phyloP scores from a whole-genome alignment of 257 asterid genomes.

The Plantago elongata region DNA sequence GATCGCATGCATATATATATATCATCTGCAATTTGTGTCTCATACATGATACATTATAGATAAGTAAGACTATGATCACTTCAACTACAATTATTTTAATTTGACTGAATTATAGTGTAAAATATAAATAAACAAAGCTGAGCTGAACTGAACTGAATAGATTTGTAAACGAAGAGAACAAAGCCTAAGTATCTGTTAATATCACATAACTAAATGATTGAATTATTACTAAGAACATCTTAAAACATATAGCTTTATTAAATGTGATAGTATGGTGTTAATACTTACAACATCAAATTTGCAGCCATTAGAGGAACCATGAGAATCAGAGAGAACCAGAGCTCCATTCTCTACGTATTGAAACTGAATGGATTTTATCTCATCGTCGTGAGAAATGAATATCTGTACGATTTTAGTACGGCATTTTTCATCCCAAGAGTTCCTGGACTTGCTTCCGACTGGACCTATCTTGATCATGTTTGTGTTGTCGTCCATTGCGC shows the following conservation, averaged over 20 bases:
- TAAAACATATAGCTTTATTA: no score
- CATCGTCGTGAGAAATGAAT: conserved; percentile 34
- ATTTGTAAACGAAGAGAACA: no score
- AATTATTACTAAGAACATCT: neutral
- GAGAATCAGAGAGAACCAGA: conserved; percentile 23
- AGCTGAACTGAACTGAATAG: no score
- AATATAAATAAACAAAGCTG: no score
- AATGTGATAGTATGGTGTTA: neutral
- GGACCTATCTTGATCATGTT: conserved; percentile 30
- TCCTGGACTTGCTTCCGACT: conserved; percentile 27
- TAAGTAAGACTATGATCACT: no score
- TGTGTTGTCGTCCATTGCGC: conserved; percentile 24
- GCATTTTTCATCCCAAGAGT: conserved; percentile 38
- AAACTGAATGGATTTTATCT: conserved; percentile 32
- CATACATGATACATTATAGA: no score
- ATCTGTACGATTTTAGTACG: conserved; percentile 27
- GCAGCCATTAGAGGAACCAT: conserved; percentile 22
- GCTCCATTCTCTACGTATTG: conserved; percentile 31
- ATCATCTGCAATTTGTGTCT: no score
- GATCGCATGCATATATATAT: no score
- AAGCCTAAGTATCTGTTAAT: no score
- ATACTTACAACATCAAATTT: conserved; percentile 29
- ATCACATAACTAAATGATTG: no score
- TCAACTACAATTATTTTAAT: no score
- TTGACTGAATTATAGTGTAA: no score